Evolutionary conservation across 345 rosid species (phyloP), one percentile per base, ranked within the genome.

Genomic region (Syzygium aqueum): DNA sequence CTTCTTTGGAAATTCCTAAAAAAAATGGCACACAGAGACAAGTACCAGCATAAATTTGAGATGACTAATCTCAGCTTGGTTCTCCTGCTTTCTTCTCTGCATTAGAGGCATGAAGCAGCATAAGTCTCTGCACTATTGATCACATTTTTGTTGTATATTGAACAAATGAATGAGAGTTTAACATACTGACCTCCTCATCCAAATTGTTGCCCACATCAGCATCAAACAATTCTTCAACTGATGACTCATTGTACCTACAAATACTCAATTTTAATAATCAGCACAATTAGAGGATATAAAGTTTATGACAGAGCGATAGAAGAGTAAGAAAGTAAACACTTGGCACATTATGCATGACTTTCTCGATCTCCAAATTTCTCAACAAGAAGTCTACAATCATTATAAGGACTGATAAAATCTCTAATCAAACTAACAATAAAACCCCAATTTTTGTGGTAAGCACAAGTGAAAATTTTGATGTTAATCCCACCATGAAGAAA

Each of bases 31-130:
- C 27, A 13, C 37, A 52, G 54, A 28, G 54, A 84, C 65, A n/a
- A 85, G 86, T 97, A 97, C 98, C 98, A 96, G 95, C 96, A 95
- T 89, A 85, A 89, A 90, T 90, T 92, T 95, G 88, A 97, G 97
- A 90, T 86, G 92, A 89, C 90, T 92, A 87, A 94, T 91, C 90
- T 96, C 95, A 86, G 91, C 88, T 86, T 88, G 92, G 85, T 92
- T 92, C 89, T 91, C 97, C 87, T 88, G 88, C 87, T 87, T 87
- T 87, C 43, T 87, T 25, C 63, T 88, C 98, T 96, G 95, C 78
- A 89, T 84, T 88, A 91, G 82, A 73, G 82, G 49, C 49, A 73
- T 37, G 82, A 37, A 73, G 27, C 49, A 19, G 49, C 49, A 19
- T 37, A 37, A 73, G 49, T 37, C 3, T 37, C 49, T 37, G 40